Evolutionary conservation across 768 basidiomycete genomes (phyloP).

Genomic region (Boletellus sp.): DNA sequence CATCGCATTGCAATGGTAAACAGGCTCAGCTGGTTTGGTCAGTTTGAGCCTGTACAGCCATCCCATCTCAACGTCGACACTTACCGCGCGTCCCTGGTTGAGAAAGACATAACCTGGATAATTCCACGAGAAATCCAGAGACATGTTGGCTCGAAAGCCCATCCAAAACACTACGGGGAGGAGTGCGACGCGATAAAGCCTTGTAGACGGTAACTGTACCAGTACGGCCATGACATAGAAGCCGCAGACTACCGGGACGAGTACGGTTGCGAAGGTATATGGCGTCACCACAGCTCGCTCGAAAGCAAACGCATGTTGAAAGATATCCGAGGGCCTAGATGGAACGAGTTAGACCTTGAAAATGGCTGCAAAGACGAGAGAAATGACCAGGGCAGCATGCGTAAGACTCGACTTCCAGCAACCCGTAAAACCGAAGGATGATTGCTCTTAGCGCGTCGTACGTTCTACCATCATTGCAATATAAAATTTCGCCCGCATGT

Average conservation of each 20-base stretch:
- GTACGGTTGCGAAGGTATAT: slow-evolving; percentile 32
- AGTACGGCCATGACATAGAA: slow-evolving; percentile 54
- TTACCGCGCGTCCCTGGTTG: slow-evolving; percentile 24
- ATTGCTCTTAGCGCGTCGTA: too few species aligned
- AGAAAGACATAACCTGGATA: slow-evolving; percentile 8
- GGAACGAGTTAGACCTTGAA: not conserved
- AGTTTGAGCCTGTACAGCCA: not conserved
- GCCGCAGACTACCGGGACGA: slow-evolving; percentile 41
- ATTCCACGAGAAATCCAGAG: slow-evolving; percentile 24
- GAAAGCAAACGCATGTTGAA: slow-evolving; percentile 13
- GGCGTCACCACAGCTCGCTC: slow-evolving; percentile 18
- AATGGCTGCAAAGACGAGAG: not conserved
- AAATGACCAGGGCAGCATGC: slow-evolving; percentile 18
- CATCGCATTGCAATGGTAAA: slow-evolving; percentile 25
- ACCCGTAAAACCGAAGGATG: not conserved
- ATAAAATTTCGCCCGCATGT: too few species aligned
- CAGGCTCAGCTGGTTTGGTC: slow-evolving; percentile 17
- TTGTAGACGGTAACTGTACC: slow-evolving; percentile 45
- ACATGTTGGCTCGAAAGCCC: slow-evolving; percentile 36
- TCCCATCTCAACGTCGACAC: not conserved
- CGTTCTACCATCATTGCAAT: too few species aligned
- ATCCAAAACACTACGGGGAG: slow-evolving; percentile 47
- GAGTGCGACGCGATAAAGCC: slow-evolving; percentile 41
- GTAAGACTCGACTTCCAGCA: not conserved
- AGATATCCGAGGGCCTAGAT: slow-evolving; percentile 5